Conservation (phyloP, 1,284 basidiomycete genomes). For the Xanthoconium separans region DNA sequence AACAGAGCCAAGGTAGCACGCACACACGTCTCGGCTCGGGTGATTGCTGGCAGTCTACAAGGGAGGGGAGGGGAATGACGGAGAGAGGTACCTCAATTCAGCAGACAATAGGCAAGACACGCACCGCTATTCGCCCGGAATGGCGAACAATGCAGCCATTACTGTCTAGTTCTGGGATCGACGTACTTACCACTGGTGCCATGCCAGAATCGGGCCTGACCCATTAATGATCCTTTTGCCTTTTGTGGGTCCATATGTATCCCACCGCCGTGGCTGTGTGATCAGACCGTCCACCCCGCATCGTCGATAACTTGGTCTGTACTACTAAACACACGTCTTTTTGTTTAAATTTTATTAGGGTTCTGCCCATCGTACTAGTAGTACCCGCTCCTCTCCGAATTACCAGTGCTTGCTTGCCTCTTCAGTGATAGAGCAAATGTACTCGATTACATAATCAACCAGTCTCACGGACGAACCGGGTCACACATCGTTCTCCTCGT, state of each 20-base stretch:
- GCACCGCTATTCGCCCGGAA: conserved; percentile 28
- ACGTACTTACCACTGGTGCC: conserved; percentile 9
- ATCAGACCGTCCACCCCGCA: not conserved
- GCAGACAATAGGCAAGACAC: conserved; percentile 28
- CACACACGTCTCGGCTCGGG: not conserved
- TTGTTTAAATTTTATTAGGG: too few species aligned
- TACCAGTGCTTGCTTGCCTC: too few species aligned
- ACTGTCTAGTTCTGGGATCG: conserved; percentile 21
- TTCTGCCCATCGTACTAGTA: too few species aligned
- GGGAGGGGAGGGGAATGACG: not conserved
- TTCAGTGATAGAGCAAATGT: not conserved
- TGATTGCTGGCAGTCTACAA: not conserved
- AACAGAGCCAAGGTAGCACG: conserved; percentile 1
- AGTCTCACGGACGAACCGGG: conserved; percentile 17
- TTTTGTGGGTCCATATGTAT: conserved; percentile 41
- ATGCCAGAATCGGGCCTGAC: not conserved
- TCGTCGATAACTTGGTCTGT: not conserved
- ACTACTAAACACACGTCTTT: too few species aligned
- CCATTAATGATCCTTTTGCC: conserved; percentile 8
- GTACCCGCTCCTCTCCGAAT: too few species aligned
- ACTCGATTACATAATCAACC: conserved; percentile 27
- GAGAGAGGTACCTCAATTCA: conserved; percentile 21
- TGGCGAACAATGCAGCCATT: conserved; percentile 29
- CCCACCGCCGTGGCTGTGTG: conserved; percentile 34
- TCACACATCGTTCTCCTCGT: conserved; percentile 10